Percentiles rank a stretch among this genome's conserved stretches.
phyloP scores from a whole-genome alignment of 148 eudicot species.

The Rhododendron mucronatum region DNA sequence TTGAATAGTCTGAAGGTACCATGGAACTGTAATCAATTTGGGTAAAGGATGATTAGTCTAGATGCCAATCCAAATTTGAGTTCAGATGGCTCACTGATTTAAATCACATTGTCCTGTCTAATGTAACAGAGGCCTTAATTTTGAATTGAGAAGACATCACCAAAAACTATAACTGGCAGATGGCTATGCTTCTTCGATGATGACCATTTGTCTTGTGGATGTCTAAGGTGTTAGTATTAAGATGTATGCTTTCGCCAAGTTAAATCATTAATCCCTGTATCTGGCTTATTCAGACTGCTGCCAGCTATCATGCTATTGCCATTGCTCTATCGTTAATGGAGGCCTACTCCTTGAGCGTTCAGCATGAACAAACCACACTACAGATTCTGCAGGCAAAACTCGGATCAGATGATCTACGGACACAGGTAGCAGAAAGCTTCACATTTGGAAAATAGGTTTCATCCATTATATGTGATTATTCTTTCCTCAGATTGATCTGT shows the following conservation, averaged over 20 bases:
- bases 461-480: neutral
- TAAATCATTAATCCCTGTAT: neutral
- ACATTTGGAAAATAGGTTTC: neutral
- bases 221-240: neutral
- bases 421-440: slow-evolving; percentile 58
- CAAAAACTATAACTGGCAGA: neutral
- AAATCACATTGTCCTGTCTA: neutral
- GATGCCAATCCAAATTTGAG: neutral
- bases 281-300: slow-evolving; percentile 66
- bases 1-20: neutral
- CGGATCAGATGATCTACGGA: slow-evolving; percentile 97
- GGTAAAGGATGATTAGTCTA: neutral
- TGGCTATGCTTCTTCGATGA: neutral
- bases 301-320: slow-evolving; percentile 99
- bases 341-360: slow-evolving; percentile 98
- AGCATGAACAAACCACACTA: slow-evolving; percentile 97
- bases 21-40: neutral
- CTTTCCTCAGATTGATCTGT: slow-evolving; percentile 3
- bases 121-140: neutral
- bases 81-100: neutral
- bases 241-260: neutral
- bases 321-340: slow-evolving; percentile 99
- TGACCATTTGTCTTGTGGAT: neutral
- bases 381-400: slow-evolving; percentile 95
- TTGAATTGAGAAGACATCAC: neutral